Conservation (phyloP, 148 eudicot species). For the Agrostemma githago region DNA sequence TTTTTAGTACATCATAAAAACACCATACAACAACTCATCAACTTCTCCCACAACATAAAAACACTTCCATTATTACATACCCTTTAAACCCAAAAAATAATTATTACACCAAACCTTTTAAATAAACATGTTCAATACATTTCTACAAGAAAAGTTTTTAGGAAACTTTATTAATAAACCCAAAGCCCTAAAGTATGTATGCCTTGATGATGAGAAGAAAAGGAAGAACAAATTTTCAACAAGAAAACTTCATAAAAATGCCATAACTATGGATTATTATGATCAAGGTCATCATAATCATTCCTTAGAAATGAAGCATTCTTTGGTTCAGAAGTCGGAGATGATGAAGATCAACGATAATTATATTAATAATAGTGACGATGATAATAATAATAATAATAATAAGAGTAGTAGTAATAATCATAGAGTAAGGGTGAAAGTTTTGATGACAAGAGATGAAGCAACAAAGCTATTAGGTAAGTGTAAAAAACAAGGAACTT, state of each 20-base stretch:
- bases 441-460: conserved; percentile 51
- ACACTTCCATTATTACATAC: neutral
- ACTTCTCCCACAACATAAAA: neutral
- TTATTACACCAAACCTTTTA: neutral
- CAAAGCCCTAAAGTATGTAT: conserved; percentile 11
- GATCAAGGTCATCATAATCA: neutral
- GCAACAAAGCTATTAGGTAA: conserved; percentile 37
- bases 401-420: neutral
- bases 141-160: conserved; percentile 14
- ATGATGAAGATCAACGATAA: neutral
- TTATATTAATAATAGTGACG: neutral
- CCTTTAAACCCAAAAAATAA: neutral
- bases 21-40: neutral
- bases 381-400: neutral
- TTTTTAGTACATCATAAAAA: neutral
- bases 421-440: conserved; percentile 30
- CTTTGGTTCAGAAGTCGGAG: neutral
- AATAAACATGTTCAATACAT: conserved; percentile 19
- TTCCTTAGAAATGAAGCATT: conserved; percentile 5
- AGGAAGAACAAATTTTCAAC: conserved; percentile 9
- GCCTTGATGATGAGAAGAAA: conserved; percentile 13
- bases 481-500: conserved; percentile 35
- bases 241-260: conserved; percentile 24
- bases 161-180: conserved; percentile 11
- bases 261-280: conserved; percentile 13